Percentiles rank a stretch among this genome's conserved stretches.
phyloP scores from a whole-genome alignment of 495 filamentous ascomycete species.

The Xylaria acuta region DNA sequence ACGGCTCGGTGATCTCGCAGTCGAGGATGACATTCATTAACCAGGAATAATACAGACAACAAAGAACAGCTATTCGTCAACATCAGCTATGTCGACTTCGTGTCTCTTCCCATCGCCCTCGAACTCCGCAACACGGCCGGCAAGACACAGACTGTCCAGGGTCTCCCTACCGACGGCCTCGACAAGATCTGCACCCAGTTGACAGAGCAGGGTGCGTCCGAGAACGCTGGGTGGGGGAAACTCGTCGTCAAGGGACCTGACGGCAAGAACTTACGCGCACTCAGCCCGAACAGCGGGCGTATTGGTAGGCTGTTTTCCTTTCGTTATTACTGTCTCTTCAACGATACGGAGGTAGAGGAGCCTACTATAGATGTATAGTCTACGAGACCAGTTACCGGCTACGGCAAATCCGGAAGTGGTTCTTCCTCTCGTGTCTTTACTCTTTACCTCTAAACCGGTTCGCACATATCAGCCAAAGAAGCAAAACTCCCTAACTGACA shows the following conservation, averaged over 20 bases:
- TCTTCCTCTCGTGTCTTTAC: neutral
- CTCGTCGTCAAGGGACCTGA: conserved; percentile 60
- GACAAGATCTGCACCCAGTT: conserved; percentile 61
- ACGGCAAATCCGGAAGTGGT: neutral
- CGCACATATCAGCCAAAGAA: neutral
- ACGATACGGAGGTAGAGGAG: neutral
- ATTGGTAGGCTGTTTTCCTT: conserved; percentile 31
- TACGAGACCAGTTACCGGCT: neutral
- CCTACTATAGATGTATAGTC: neutral
- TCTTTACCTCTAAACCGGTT: neutral
- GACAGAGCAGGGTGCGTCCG: conserved; percentile 55
- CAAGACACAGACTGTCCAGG: conserved; percentile 61
- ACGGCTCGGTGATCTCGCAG: neutral
- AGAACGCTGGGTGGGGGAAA: conserved; percentile 67
- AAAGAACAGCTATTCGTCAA: conserved; percentile 72
- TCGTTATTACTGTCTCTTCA: too few relatives aligned
- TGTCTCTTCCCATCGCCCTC: conserved; percentile 68
- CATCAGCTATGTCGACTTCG: conserved; percentile 78
- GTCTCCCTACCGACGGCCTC: conserved; percentile 64
- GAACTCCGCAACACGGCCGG: conserved; percentile 61
- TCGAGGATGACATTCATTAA: neutral
- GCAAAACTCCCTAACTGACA: neutral
- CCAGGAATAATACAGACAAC: conserved; percentile 47
- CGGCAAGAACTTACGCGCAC: conserved; percentile 62
- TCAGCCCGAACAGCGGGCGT: conserved; percentile 71